Base-by-base conservation (phyloP, 2,329 filamentous ascomycete species). In the Sporothrix luriei region DNA sequence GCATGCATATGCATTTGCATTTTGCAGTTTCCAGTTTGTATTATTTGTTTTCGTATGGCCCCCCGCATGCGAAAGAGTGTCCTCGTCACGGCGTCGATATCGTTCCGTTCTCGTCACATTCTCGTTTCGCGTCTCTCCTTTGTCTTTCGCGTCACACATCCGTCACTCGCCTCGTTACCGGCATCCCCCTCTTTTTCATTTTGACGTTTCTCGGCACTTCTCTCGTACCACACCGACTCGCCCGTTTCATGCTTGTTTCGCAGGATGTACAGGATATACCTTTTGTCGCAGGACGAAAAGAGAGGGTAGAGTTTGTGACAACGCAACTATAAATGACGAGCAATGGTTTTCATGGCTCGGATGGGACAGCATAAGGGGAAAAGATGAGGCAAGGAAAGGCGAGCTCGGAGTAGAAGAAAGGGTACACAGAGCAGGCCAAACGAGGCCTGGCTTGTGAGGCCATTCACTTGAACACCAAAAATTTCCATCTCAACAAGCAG, bases 1-100 rank as follows among this genome's bases (percentile, higher is more conserved):
- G 7, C 61, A 49, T 64, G 40, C 59, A 48, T 48, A 9, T 64
- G 14, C 59, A 49, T 29, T 24, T 64, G 59, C 61, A 49, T 26
- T n/a, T n/a, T n/a, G n/a, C n/a, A n/a, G n/a, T n/a, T n/a, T n/a
- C n/a, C n/a, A n/a, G n/a, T n/a, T 14, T 33, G n/a, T 40, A 40
- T 29, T 13, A 26, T 24, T 11, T 48, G 59, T 55, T 19, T 38
- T 4, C 29, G n/a, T 26, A 26, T 62, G 38, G n/a, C n/a, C n/a
- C n/a, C 3, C 33, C 33, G 33, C 33, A 33, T 33, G 33, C 33
- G 33, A 33, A 33, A 33, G 13, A 9, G 57, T 46, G 21, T 46
- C 7, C 21, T 43, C 33, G 19, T 16, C 13, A 4, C 33, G 57
- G 46, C 57, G 57, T 19, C n/a, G 57, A 46, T 43, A 14, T 57